Evolutionary conservation across 1,284 basidiomycete species (phyloP).

Genomic region (Papiliotrema nemorosa): DNA sequence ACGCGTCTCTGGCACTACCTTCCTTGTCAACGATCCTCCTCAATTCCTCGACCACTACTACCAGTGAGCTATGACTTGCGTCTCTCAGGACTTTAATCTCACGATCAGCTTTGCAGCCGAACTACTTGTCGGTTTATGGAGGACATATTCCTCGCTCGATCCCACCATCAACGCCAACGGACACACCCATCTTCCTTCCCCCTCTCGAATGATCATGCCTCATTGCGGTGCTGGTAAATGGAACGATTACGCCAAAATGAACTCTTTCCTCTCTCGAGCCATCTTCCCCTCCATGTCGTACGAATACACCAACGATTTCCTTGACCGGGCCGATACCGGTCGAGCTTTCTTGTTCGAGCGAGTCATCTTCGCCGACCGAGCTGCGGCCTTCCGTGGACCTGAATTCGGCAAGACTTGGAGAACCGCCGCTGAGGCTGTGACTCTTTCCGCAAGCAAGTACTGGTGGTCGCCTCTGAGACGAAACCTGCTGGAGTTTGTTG

Average conservation of each 20-base stretch:
- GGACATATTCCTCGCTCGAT: slow-evolving; percentile 77
- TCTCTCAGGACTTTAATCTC: background rate
- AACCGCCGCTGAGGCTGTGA: slow-evolving; percentile 68
- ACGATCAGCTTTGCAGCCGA: slow-evolving; percentile 68
- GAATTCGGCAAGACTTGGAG: slow-evolving; percentile 67
- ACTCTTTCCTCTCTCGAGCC: slow-evolving; percentile 67
- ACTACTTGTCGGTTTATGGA: slow-evolving; percentile 82
- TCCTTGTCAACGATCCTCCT: slow-evolving; percentile 69
- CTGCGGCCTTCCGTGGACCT: slow-evolving; percentile 68
- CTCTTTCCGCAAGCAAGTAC: slow-evolving; percentile 64
- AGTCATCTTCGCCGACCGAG: slow-evolving; percentile 74
- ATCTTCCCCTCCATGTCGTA: slow-evolving; percentile 65
- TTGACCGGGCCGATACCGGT: slow-evolving; percentile 61
- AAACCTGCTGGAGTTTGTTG: slow-evolving; percentile 65
- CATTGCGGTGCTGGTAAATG: slow-evolving; percentile 69
- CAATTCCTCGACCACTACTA: slow-evolving; percentile 65
- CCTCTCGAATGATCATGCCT: slow-evolving; percentile 69
- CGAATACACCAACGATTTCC: slow-evolving; percentile 58
- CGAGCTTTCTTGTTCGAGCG: slow-evolving; percentile 74
- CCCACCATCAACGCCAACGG: slow-evolving; percentile 62
- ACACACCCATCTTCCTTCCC: slow-evolving; percentile 61
- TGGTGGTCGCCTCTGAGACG: slow-evolving; percentile 78
- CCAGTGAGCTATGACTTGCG: slow-evolving; percentile 23
- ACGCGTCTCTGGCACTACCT: slow-evolving; percentile 42
- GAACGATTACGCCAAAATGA: slow-evolving; percentile 72